Percentiles rank a stretch among this genome's conserved stretches.
These are phyloP conservation scores for Stephania japonica DNA, from an alignment of 164 flowering plant species.

Conservation along the genomic window DNA sequence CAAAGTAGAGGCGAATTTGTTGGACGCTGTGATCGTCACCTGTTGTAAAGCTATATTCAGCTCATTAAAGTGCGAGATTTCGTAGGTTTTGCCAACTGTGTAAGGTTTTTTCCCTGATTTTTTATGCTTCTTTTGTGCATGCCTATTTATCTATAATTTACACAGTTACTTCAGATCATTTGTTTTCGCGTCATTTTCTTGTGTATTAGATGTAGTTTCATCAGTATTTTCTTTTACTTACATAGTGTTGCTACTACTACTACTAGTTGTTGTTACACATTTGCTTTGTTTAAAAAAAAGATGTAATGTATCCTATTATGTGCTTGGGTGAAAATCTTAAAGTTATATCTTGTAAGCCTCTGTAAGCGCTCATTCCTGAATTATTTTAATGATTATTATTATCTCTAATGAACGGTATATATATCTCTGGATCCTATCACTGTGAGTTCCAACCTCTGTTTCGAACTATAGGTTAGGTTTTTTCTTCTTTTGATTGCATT, in stretches of 20 bases:
- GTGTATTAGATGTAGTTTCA: background rate
- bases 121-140: background rate
- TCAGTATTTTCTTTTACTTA: background rate
- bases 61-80: conserved; percentile 2
- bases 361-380: background rate
- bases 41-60: conserved; percentile 15
- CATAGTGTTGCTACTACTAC: background rate
- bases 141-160: background rate
- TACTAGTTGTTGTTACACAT: background rate
- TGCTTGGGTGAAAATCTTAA: background rate
- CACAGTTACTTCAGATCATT: background rate
- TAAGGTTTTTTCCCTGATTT: background rate
- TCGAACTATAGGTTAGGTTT: background rate
- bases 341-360: background rate
- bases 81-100: background rate
- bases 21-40: background rate
- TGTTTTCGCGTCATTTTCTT: background rate
- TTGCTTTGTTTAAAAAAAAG: background rate
- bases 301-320: background rate
- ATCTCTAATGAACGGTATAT: background rate
- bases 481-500: background rate
- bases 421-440: background rate
- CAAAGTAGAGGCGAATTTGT: conserved; percentile 43
- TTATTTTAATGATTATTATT: background rate
- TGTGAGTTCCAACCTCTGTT: background rate